Percentiles rank a stretch among this genome's conserved stretches.
Conservation (phyloP, 2,329 filamentous ascomycete species). For the Colletotrichum sp. region DNA sequence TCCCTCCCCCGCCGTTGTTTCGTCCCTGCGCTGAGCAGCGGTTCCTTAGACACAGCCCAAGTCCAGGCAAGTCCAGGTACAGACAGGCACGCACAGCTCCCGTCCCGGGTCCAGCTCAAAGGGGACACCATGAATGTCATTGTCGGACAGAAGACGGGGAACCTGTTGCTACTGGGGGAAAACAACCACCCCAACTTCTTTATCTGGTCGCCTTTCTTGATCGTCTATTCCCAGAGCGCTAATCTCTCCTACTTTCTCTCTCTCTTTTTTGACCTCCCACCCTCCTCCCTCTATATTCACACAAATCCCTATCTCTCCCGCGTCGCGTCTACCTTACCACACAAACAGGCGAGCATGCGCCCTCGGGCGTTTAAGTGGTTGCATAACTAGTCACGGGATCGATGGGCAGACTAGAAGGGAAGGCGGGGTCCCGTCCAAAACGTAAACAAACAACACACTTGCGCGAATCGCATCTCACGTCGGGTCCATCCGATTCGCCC, state of each 20-base stretch:
- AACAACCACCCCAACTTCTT: not conserved
- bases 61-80: not conserved
- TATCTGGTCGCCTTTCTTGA: not conserved
- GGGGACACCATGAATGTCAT: not conserved
- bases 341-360: not conserved
- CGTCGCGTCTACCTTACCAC: not conserved
- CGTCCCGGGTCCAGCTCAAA: not conserved
- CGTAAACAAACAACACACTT: slow-evolving; percentile 16
- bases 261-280: not conserved
- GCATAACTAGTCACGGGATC: slow-evolving; percentile 13
- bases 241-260: not conserved
- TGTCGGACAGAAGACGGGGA: not conserved
- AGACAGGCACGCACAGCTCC: not conserved
- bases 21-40: not conserved
- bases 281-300: not conserved
- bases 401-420: slow-evolving; percentile 7
- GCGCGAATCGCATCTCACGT: not conserved
- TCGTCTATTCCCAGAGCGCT: not conserved
- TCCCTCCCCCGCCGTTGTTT: not conserved
- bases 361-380: slow-evolving; percentile 17
- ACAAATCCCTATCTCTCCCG: not conserved
- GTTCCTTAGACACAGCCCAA: not conserved
- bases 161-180: not conserved
- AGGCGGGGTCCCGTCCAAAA: slow-evolving; percentile 2
- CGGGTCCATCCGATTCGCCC: slow-evolving; percentile 13